Evolutionary conservation across 305 asterid genomes (phyloP), one percentile per base, ranked within the genome.

Genomic region (Fraxinus nigra): DNA sequence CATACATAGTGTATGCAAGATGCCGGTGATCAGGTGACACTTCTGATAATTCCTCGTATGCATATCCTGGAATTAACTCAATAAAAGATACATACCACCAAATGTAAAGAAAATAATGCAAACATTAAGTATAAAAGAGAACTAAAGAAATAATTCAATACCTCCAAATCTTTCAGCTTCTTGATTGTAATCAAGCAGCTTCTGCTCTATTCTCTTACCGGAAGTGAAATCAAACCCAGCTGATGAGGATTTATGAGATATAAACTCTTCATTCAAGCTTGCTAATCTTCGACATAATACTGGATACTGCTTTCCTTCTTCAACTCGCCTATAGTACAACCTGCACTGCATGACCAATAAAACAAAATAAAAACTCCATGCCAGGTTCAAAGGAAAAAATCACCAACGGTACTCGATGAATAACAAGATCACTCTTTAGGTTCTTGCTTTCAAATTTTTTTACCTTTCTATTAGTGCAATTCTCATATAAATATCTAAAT

Each of bases 141-240:
- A 79, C 26, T 8, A 5, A 37, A 76, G 79, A 43, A 75, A 78
- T 70, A 78, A 73, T 26, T 76, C 59, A 69, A 40, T 85, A 91
- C 98, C 98, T 85, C 98, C 98, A 85, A 90, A 94, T 85, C 94
- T 85, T 86, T 94, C 99, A 35, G 98, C 98, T 92, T 96, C 99
- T 86, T 92, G 88, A 86, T 96, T 96, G 90, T 93, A 93, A 87
- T 96, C 98, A 51, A 96, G 92, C 89, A 96, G 86, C 89, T 86
- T 94, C 85, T 96, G 97, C 92, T 96, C 99, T 82, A 94, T 91
- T 85, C 91, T 96, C 90, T 89, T 88, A 54, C 98, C 99, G 0
- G 98, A 90, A 24, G 91, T 92, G 84, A 91, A 96, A 91, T 96
- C 98, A 80, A 96, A 96, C 72, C 98, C 98, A 81, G 97, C 93